Conservation (phyloP, 495 filamentous ascomycete species). For the Cryomyces minteri region DNA sequence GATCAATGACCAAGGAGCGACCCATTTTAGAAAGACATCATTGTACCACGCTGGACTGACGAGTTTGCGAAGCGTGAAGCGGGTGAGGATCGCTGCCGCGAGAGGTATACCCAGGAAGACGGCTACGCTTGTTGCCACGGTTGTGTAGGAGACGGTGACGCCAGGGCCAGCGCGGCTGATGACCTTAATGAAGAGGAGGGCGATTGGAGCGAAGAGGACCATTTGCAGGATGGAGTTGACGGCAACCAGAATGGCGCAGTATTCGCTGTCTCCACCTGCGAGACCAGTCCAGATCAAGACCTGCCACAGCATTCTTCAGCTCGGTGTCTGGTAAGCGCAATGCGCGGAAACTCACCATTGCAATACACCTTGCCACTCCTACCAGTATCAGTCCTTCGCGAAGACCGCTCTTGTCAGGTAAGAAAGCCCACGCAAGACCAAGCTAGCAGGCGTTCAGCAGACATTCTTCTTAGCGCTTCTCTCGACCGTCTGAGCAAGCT, state of each 20-base stretch:
- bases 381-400: conserved; percentile 62
- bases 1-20: conserved; percentile 59
- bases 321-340: neutral
- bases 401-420: conserved; percentile 51
- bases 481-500: conserved; percentile 22
- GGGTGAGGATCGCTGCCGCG: conserved; percentile 58
- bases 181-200: conserved; percentile 58
- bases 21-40: conserved; percentile 44
- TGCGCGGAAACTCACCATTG: conserved; percentile 40
- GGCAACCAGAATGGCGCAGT: conserved; percentile 82
- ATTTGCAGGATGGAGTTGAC: conserved; percentile 80
- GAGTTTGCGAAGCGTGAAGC: conserved; percentile 38
- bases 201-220: conserved; percentile 65
- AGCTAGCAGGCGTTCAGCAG: neutral
- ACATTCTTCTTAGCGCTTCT: neutral
- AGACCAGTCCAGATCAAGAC: conserved; percentile 64
- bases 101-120: conserved; percentile 79
- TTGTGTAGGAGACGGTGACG: conserved; percentile 41
- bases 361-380: conserved; percentile 62
- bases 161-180: conserved; percentile 28
- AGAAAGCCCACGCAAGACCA: conserved; percentile 57
- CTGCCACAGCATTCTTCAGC: conserved; percentile 13
- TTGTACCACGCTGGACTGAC: conserved; percentile 44
- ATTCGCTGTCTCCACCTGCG: conserved; percentile 62
- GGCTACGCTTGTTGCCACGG: conserved; percentile 61